Evolutionary conservation across 345 rosid genomes (phyloP).

Genomic region (Euphorbia lathyris): DNA sequence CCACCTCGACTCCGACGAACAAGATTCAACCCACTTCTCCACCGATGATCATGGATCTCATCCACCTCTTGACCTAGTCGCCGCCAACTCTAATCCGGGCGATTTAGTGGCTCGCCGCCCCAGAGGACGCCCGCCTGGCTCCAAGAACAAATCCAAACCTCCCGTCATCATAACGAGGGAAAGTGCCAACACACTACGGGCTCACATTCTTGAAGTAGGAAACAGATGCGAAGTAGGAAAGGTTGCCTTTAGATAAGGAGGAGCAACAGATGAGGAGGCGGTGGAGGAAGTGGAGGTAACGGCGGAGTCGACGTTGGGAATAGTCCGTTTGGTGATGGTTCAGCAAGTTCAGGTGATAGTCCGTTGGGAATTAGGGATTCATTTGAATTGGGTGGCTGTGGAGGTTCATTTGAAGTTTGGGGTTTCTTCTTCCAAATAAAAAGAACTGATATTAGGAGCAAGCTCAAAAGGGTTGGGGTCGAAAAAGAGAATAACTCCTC

Average conservation of each 20-base stretch:
- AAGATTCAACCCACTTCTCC: conserved; percentile 35
- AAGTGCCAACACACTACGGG: conserved; percentile 94
- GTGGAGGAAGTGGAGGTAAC: conserved; percentile 36
- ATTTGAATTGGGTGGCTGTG: too few relatives aligned
- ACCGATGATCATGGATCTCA: conserved; percentile 31
- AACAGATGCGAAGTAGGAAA: conserved; percentile 90
- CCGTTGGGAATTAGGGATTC: too few relatives aligned
- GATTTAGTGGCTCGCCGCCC: conserved; percentile 62
- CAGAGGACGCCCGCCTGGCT: conserved; percentile 89
- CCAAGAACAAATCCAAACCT: conserved; percentile 88
- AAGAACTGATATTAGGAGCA: too few relatives aligned
- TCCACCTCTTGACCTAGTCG: conserved; percentile 53
- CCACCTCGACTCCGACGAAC: conserved; percentile 48
- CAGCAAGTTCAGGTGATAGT: conserved; percentile 38
- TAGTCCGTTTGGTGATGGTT: conserved; percentile 46
- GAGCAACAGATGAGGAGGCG: conserved; percentile 64
- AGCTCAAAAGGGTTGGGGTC: too few relatives aligned
- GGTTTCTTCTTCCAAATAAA: too few relatives aligned
- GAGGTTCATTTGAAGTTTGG: too few relatives aligned
- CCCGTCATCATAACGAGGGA: conserved; percentile 92
- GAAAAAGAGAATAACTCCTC: too few relatives aligned
- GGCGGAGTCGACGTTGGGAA: conserved; percentile 36
- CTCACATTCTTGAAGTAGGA: conserved; percentile 92
- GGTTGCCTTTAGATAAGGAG: conserved; percentile 84
- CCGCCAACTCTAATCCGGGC: conserved; percentile 27